phyloP scores from a whole-genome alignment of 108 stramenopile genomes.

The Nitzschia palea region DNA sequence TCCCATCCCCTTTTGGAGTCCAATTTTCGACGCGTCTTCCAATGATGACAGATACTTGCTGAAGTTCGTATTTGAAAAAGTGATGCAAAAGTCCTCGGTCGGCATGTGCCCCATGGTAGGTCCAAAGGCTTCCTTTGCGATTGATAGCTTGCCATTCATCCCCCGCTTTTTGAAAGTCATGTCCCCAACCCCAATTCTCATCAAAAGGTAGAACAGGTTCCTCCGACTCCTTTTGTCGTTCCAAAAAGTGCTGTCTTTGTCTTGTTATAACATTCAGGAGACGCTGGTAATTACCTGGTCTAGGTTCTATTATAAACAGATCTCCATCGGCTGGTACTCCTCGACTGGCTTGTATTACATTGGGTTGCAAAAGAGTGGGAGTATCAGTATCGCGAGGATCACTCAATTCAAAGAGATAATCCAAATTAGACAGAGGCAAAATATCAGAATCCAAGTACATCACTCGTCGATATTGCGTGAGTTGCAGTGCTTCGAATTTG shows the following conservation, averaged over 20 bases:
- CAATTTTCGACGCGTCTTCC: background rate
- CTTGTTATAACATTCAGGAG: background rate
- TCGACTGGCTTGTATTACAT: background rate
- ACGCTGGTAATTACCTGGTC: conserved; percentile 12
- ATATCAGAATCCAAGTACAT: conserved; percentile 69
- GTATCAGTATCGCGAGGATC: background rate
- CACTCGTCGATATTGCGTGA: conserved; percentile 55
- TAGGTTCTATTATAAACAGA: conserved; percentile 26
- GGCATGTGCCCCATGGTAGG: conserved; percentile 10
- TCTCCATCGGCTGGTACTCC: conserved; percentile 29
- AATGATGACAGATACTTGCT: background rate
- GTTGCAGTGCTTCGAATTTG: conserved; percentile 36
- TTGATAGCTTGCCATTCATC: background rate
- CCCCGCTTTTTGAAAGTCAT: background rate
- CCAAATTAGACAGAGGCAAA: conserved; percentile 51
- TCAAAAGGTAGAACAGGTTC: background rate
- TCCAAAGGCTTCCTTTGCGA: conserved; percentile 10
- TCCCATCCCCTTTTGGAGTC: background rate
- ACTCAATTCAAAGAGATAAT: conserved; percentile 44
- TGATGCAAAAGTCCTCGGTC: conserved; percentile 13
- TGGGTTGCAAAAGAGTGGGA: background rate
- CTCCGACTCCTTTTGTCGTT: background rate
- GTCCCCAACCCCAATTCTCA: conserved; percentile 14
- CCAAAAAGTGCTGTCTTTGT: background rate
- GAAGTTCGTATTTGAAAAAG: background rate